Conservation (phyloP, 1,284 basidiomycete genomes). For the Singerocomus inundabilis region DNA sequence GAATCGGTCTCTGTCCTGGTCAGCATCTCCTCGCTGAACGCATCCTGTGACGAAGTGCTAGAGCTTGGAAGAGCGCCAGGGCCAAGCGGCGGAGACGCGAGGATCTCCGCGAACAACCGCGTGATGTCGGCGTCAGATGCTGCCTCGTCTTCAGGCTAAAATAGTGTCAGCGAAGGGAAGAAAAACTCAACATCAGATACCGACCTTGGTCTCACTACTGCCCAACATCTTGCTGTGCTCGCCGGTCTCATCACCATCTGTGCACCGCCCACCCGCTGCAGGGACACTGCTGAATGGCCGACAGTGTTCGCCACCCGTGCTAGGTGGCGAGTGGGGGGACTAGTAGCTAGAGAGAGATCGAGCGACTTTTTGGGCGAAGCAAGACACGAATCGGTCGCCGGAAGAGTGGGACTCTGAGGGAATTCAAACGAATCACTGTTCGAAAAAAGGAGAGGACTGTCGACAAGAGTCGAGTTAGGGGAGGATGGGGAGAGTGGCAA, state of each 20-base stretch:
- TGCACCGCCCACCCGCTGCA: constrained; percentile 73
- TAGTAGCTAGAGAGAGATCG: constrained; percentile 31
- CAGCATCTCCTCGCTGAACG: constrained; percentile 24
- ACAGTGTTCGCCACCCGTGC: constrained; percentile 87
- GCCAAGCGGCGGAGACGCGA: constrained; percentile 34
- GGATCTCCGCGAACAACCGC: constrained; percentile 37
- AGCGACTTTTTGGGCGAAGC: constrained; percentile 17
- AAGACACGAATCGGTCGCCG: constrained; percentile 24
- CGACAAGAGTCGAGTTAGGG: constrained; percentile 40
- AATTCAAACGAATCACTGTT: constrained; percentile 33
- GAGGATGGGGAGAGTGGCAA: constrained; percentile 51
- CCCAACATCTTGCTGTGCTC: constrained; percentile 18
- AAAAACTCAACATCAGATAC: neutral
- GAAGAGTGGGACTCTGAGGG: constrained; percentile 25
- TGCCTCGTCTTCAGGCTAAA: constrained; percentile 30
- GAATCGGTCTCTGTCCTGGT: constrained; percentile 13
- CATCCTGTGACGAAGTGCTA: constrained; percentile 35
- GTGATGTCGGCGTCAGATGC: constrained; percentile 32
- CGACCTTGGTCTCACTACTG: constrained; percentile 23
- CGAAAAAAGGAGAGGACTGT: constrained; percentile 28
- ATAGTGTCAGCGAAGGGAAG: neutral
- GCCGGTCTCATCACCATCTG: constrained; percentile 39
- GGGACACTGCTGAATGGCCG: constrained; percentile 61
- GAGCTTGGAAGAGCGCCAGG: constrained; percentile 32
- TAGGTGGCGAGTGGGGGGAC: constrained; percentile 85